These are phyloP conservation scores for Forsythia viridissima DNA, from an alignment of 257 asterid genomes.

Conservation along the genomic window DNA sequence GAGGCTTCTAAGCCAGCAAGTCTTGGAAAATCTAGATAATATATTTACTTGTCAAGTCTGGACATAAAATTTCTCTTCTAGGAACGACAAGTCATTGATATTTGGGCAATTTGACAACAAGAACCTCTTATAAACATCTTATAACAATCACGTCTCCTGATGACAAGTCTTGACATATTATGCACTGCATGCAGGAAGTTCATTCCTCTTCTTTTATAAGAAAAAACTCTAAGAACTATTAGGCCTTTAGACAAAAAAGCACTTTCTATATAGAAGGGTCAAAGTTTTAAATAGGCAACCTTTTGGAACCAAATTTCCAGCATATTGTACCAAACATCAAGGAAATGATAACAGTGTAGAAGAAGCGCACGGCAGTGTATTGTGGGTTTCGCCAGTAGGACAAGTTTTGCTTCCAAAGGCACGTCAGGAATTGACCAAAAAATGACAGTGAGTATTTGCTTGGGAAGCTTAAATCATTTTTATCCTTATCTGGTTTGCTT, in stretches of 20 bases:
- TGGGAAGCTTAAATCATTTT: constrained; percentile 62
- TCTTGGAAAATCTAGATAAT: too few species aligned
- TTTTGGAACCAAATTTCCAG: constrained; percentile 86
- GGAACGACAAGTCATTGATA: too few species aligned
- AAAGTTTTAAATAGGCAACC: constrained; percentile 41
- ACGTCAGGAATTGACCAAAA: constrained; percentile 69
- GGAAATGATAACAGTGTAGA: constrained; percentile 77
- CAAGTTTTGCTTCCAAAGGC: constrained; percentile 91
- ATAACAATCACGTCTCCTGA: too few species aligned
- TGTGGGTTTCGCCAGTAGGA: constrained; percentile 94
- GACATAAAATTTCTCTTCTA: too few species aligned
- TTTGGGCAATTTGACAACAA: too few species aligned
- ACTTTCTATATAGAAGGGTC: background rate
- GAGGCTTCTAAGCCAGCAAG: too few species aligned
- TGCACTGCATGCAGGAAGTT: background rate
- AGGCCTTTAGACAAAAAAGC: background rate
- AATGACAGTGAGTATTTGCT: constrained; percentile 74
- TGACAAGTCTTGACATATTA: too few species aligned
- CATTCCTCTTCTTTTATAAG: background rate
- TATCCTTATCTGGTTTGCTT: constrained; percentile 60
- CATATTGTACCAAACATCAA: constrained; percentile 89
- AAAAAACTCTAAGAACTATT: background rate
- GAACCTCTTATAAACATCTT: too few species aligned
- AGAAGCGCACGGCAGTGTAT: constrained; percentile 81
- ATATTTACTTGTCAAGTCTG: too few species aligned